A percentile compares a stretch with the other conserved stretches of the same genome.
Conservation (phyloP, 768 basidiomycete genomes). For the Cystoderma amianthinum region DNA sequence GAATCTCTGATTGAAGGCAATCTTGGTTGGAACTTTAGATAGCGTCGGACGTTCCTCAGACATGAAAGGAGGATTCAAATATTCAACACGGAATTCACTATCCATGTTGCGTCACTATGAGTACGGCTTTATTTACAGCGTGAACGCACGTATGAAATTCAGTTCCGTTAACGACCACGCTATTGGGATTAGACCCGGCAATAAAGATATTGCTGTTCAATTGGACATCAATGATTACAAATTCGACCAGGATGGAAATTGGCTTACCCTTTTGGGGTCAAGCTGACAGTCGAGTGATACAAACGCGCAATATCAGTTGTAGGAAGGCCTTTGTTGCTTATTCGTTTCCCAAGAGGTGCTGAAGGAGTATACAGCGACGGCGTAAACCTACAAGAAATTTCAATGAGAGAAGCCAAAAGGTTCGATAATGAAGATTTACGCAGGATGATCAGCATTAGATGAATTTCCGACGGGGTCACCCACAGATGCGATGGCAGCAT, state of each 20-base stretch:
- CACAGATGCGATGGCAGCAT: conserved; percentile 30
- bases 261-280: conserved; percentile 46
- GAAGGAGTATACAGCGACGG: conserved; percentile 44
- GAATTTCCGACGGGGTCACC: conserved; percentile 14
- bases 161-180: conserved; percentile 16
- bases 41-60: conserved; percentile 23
- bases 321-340: conserved; percentile 40
- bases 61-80: conserved; percentile 35
- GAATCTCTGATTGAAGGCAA: conserved; percentile 28
- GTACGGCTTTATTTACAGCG: not conserved
- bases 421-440: conserved; percentile 9
- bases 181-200: conserved; percentile 43
- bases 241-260: conserved; percentile 9
- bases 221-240: conserved; percentile 6
- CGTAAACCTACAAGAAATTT: conserved; percentile 14
- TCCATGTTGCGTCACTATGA: conserved; percentile 5
- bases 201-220: conserved; percentile 17
- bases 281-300: conserved; percentile 56
- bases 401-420: not conserved
- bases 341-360: conserved; percentile 32
- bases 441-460: conserved; percentile 24
- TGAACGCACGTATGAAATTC: conserved; percentile 16
- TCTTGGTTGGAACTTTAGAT: conserved; percentile 24
- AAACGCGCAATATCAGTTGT: conserved; percentile 40
- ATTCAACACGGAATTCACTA: conserved; percentile 35